Evolutionary conservation across 225 moss, liverwort and hornwort genomes (phyloP), one percentile per base, ranked within the genome.

Genomic region (Antitrichia curtipendula): DNA sequence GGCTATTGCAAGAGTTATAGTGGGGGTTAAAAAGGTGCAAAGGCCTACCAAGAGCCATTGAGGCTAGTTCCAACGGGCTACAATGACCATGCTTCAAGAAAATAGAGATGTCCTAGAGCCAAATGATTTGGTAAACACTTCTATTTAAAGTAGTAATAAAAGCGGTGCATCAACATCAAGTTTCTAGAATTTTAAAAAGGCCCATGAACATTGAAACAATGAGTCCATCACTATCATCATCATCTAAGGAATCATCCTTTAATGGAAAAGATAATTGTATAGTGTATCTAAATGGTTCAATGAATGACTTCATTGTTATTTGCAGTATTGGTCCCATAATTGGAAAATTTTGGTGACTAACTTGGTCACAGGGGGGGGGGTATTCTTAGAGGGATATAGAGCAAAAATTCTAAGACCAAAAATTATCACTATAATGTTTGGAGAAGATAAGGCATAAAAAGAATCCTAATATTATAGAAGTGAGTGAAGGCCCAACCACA

Each of bases 151-250:
- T 29, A 1, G 6, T 29, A 72, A 73, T 8, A 18, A 45, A 43
- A 73, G 6, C n/a, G n/a, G n/a, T 47, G 31, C 29, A 47, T 29
- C 29, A 45, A 28, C 17, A 73, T 18, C 4, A 47, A 31, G 11
- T 73, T 73, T 73, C 1, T 31, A 73, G 2, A 73, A 28, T 11
- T 16, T 47, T 9, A 29, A 16, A 28, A 0, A 1, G 3, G 10
- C 16, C 11, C 0, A 12, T 19, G 2, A 31, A 49, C 31, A 49
- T 49, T 49, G 12, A 18, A 47, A 19, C 31, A 4, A 74, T 31
- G 2, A 3, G 0, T 11, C 18, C 16, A 71, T 71, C 4, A 43
- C 1, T 4, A 0, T 20, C 3, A 19, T 4, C 11, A 31, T 31
- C 47, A 47, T 47, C 18, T 1, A 16, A 31, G 1, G 43, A 29